Conservation (phyloP, 331 rosid genomes). For the Acacia pycnantha region DNA sequence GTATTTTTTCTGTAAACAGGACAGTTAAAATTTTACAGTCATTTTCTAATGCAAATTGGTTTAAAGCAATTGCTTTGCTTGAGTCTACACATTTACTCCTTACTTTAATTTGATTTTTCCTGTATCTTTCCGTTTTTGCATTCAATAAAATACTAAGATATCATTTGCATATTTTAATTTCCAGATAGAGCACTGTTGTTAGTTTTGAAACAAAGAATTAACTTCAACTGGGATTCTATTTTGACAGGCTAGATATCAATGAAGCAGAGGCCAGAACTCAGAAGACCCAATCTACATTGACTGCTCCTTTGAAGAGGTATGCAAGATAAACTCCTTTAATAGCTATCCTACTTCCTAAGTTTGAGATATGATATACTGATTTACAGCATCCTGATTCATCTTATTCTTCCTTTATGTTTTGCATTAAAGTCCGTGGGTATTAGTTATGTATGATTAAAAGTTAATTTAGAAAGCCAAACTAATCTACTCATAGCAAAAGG, state of each 20-base stretch:
- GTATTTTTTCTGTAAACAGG: neutral
- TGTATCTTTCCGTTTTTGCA: neutral
- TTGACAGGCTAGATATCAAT: slow-evolving; percentile 47
- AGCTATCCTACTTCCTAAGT: slow-evolving; percentile 1
- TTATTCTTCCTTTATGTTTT: neutral
- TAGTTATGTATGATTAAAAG: neutral
- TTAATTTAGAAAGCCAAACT: slow-evolving; percentile 13
- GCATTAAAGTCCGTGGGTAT: neutral
- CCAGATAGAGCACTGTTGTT: neutral
- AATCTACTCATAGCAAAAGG: neutral
- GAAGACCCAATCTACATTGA: slow-evolving; percentile 48
- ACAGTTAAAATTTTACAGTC: neutral
- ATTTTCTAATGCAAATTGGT: neutral
- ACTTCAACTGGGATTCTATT: slow-evolving; percentile 26
- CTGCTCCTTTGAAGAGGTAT: slow-evolving; percentile 77
- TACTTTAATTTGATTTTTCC: neutral
- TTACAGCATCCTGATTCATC: neutral
- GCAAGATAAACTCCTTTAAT: slow-evolving; percentile 3
- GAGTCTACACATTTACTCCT: slow-evolving; percentile 10
- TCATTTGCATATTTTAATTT: neutral
- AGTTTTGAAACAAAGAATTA: slow-evolving; percentile 22
- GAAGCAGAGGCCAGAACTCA: slow-evolving; percentile 42
- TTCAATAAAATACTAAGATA: neutral
- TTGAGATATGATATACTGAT: slow-evolving; percentile 2
- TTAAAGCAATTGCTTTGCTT: neutral